Evolutionary conservation across 2,329 filamentous ascomycete genomes (phyloP).

Genomic region (Dissoconium aciculare): DNA sequence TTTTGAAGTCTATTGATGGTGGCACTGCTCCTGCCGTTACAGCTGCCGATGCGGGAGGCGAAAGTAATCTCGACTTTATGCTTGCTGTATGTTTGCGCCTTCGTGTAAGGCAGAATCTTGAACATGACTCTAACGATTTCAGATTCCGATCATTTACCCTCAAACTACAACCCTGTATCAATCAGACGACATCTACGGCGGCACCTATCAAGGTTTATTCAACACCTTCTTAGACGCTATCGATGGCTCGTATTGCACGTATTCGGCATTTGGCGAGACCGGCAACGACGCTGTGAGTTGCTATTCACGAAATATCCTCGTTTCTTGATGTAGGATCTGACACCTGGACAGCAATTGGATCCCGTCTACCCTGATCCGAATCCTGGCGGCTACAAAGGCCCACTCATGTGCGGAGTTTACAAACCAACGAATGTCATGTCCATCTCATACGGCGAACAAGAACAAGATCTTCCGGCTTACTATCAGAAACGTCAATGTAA

Average conservation of each 20-base stretch:
- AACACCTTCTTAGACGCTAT: slow-evolving; percentile 17
- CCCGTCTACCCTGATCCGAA: slow-evolving; percentile 36
- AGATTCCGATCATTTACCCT: slow-evolving; percentile 26
- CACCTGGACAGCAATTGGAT: too few species aligned
- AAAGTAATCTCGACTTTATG: slow-evolving; percentile 12
- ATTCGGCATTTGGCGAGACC: slow-evolving; percentile 4
- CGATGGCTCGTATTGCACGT: slow-evolving; percentile 13
- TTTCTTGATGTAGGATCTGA: too few species aligned
- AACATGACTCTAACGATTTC: not conserved
- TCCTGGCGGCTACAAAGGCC: slow-evolving; percentile 36
- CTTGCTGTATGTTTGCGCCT: slow-evolving; percentile 6
- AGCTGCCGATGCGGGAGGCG: slow-evolving; percentile 19
- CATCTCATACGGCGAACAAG: slow-evolving; percentile 42
- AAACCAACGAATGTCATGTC: slow-evolving; percentile 41
- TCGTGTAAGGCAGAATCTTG: not conserved
- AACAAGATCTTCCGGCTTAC: slow-evolving; percentile 35
- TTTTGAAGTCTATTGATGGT: slow-evolving; percentile 13
- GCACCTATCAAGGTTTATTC: slow-evolving; percentile 20
- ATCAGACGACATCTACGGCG: slow-evolving; percentile 7
- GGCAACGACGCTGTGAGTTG: slow-evolving; percentile 24
- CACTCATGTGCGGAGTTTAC: slow-evolving; percentile 32
- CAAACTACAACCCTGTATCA: slow-evolving; percentile 13
- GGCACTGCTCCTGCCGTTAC: slow-evolving; percentile 23
- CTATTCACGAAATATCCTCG: too few species aligned
- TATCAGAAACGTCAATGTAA: slow-evolving; percentile 35